phyloP scores from a whole-genome alignment of 2,329 filamentous ascomycete genomes.

The Tolypocladium nubicola region DNA sequence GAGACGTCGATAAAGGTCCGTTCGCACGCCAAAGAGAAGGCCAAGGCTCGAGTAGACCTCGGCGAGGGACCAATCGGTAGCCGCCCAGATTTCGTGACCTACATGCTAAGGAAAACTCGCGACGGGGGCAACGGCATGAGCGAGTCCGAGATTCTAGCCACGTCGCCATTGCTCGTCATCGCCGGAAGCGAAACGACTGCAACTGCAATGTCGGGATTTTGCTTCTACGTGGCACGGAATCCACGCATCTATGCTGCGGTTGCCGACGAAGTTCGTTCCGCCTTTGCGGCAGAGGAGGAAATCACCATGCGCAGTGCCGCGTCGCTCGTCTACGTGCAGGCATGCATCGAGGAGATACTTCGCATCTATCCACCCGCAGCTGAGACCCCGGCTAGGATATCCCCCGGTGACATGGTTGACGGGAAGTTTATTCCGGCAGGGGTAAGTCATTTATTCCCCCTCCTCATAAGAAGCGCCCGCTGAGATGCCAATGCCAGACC shows the following conservation, averaged over 20 bases:
- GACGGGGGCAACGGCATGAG: conserved; percentile 17
- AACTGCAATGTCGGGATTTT: conserved; percentile 16
- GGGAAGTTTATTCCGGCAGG: conserved; percentile 22
- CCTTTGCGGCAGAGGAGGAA: conserved; percentile 22
- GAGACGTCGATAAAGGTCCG: conserved; percentile 4
- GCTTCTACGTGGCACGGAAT: conserved; percentile 19
- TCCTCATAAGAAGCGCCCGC: neutral
- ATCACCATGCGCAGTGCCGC: conserved; percentile 24
- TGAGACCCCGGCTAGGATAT: conserved; percentile 16
- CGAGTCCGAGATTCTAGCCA: conserved; percentile 20
- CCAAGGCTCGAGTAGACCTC: conserved; percentile 9
- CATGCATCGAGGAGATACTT: conserved; percentile 30
- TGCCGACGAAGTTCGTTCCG: conserved; percentile 21
- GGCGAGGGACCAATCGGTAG: conserved; percentile 9
- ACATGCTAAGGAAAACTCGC: conserved; percentile 20
- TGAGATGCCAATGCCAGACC: conserved; percentile 18
- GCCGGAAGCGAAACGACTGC: conserved; percentile 25
- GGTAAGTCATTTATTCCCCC: conserved; percentile 12
- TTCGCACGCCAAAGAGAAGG: conserved; percentile 10
- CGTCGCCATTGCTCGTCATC: conserved; percentile 12
- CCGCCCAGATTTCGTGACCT: conserved; percentile 12
- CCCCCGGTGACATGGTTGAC: conserved; percentile 21
- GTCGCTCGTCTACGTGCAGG: conserved; percentile 24
- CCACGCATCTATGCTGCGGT: conserved; percentile 19
- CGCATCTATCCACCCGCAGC: conserved; percentile 25